These are phyloP conservation scores for Geotrichum reessii DNA, from an alignment of 1,139 yeast species.

Conservation along the genomic window DNA sequence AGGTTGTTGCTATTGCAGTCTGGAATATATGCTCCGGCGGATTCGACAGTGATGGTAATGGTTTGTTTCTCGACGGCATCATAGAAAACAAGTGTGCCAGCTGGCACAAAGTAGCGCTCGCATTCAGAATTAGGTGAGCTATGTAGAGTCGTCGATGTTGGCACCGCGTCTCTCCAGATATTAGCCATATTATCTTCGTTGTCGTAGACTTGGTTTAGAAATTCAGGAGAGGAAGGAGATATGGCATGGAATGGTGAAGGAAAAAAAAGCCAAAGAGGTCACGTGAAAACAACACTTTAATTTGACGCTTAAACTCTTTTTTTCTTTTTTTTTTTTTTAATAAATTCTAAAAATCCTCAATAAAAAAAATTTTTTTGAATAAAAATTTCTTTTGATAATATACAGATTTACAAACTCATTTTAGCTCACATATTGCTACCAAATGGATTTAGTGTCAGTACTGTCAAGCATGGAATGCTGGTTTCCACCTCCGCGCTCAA, in stretches of 20 bases:
- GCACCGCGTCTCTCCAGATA: constrained; percentile 19
- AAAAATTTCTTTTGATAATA: too few relatives aligned
- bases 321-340: neutral
- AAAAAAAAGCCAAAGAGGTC: neutral
- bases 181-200: constrained; percentile 16
- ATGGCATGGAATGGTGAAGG: neutral
- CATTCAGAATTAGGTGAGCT: constrained; percentile 7
- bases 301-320: neutral
- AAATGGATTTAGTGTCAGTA: constrained; percentile 88
- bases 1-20: constrained; percentile 17
- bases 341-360: too few relatives aligned
- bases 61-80: constrained; percentile 20
- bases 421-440: constrained; percentile 25
- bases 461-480: constrained; percentile 87
- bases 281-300: neutral
- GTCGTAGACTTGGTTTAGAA: neutral
- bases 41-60: constrained; percentile 18
- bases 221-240: neutral
- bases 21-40: constrained; percentile 22
- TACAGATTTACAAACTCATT: neutral
- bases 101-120: constrained; percentile 25
- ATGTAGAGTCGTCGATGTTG: constrained; percentile 7
- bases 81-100: constrained; percentile 24
- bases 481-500: constrained; percentile 89
- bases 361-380: too few relatives aligned